Conservation (phyloP, 2,329 filamentous ascomycete species). For the Aspergillus costaricaensis region DNA sequence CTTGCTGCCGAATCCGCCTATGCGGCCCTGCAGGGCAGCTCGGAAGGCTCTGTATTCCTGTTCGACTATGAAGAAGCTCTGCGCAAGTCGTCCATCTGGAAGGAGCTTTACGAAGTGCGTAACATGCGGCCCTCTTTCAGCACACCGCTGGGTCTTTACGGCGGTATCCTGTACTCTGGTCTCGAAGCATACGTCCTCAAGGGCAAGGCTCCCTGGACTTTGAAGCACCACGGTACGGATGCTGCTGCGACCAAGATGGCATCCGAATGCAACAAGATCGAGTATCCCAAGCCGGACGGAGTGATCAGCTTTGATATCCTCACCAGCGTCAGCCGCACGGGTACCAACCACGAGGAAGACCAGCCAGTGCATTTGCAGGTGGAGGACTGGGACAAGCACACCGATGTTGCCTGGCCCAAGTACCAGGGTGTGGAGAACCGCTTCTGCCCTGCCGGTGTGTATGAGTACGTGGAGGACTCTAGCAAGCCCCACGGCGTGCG, state of each 20-base stretch:
- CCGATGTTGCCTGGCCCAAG: constrained; percentile 75
- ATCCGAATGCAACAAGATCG: constrained; percentile 80
- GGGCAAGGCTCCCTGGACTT: constrained; percentile 85
- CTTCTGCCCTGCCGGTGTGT: constrained; percentile 96
- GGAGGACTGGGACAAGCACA: constrained; percentile 90
- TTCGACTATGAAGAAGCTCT: constrained; percentile 92
- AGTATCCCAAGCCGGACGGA: constrained; percentile 95
- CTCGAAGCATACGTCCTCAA: constrained; percentile 86
- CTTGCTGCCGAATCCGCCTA: constrained; percentile 89
- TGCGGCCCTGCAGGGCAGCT: constrained; percentile 63
- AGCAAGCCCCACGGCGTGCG: constrained; percentile 83
- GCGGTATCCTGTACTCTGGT: constrained; percentile 88
- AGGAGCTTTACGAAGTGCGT: constrained; percentile 88
- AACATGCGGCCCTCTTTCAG: constrained; percentile 98
- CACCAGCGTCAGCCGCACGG: constrained; percentile 90
- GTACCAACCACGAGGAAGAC: constrained; percentile 98
- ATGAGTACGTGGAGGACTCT: constrained; percentile 94
- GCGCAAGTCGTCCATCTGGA: constrained; percentile 85
- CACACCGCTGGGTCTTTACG: constrained; percentile 79
- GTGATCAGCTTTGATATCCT: constrained; percentile 95
- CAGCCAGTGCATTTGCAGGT: constrained; percentile 96
- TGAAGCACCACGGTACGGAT: constrained; percentile 80
- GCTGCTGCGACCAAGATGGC: constrained; percentile 77
- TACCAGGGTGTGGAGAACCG: constrained; percentile 94
- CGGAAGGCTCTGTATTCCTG: constrained; percentile 77